These are phyloP conservation scores for Boletellus ananas DNA, from an alignment of 768 basidiomycete species.

Conservation along the genomic window DNA sequence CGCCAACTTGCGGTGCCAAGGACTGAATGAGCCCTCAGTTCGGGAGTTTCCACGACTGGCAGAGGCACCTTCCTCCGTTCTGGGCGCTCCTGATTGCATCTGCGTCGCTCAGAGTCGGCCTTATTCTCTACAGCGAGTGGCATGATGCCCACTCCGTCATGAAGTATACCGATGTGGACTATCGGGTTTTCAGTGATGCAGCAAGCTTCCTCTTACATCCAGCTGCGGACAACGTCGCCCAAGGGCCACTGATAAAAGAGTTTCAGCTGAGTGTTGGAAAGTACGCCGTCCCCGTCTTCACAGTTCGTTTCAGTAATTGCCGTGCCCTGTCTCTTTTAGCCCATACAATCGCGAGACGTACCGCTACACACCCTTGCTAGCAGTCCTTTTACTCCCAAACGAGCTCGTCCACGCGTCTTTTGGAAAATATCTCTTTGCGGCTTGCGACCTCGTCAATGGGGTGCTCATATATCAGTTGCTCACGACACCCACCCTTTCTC, in stretches of 20 bases:
- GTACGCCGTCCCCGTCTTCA: conserved; percentile 47
- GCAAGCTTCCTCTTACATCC: conserved; percentile 62
- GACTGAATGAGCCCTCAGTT: background rate
- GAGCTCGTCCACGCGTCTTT: conserved; percentile 77
- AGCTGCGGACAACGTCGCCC: conserved; percentile 47
- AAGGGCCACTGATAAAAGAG: conserved; percentile 51
- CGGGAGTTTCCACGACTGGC: conserved; percentile 7
- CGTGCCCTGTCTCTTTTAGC: conserved; percentile 40
- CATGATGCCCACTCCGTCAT: conserved; percentile 79
- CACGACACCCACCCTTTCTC: conserved; percentile 45
- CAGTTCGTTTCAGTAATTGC: background rate
- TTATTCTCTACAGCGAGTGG: conserved; percentile 87
- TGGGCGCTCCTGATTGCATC: conserved; percentile 51
- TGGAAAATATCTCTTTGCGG: conserved; percentile 87
- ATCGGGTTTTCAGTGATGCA: conserved; percentile 93
- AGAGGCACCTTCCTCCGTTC: conserved; percentile 36
- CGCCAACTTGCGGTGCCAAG: background rate
- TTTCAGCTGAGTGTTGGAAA: conserved; percentile 56
- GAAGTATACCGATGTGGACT: conserved; percentile 99
- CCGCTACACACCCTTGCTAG: conserved; percentile 92
- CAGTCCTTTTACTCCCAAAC: conserved; percentile 79
- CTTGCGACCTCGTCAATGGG: conserved; percentile 79
- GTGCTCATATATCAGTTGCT: conserved; percentile 65
- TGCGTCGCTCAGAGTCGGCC: conserved; percentile 54
- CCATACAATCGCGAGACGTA: conserved; percentile 92